Base-by-base conservation (phyloP, 2,329 filamentous ascomycete species). In the Chaetomium sp. region DNA sequence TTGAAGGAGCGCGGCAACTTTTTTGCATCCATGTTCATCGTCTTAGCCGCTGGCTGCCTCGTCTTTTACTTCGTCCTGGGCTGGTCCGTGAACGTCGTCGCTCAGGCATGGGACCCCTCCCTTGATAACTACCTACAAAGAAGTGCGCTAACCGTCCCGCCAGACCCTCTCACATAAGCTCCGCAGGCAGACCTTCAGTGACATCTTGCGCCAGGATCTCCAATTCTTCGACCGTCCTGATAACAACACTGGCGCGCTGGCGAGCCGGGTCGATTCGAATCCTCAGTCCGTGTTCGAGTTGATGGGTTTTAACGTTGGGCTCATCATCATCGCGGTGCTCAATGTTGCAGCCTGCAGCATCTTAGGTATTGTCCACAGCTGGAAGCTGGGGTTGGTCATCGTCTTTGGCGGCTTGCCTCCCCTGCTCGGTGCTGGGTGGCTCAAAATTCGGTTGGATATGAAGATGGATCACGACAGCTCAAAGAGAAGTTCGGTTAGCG, bases 1-100 rank as follows among this genome's bases (percentile, higher is more conserved):
- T 76, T 79, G 74, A 72, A 71, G 6, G 65, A 73, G 2, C 71
- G 71, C 0, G 83, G 82, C 9, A 78, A 86, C 70, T 85, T 85
- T 69, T 85, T 78, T 73, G 79, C 83, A 0, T 75, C 79, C 59
- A 85, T 86, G 83, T 86, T 86, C 58, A 78, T 82, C 53, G 73
- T 79, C 1, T 69, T 81, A 62, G 78, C 81, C 4, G 72, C 74
- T 3, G 81, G 77, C 2, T 75, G 77, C n/a, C 73, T 82, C 0
- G 55, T 83, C 0, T 74, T 77, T 10, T 85, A 85, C 68, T 78
- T 78, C 54, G 54, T 69, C 9, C 68, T 79, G 42, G 78, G 79
- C 1, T 78, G 70, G 63, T 54, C 72, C 1, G 75, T 76, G 16
- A 80, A 79, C 62, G 65, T 70, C 6, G 70, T 78, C 10, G 70